Percentiles rank a stretch among this genome's conserved stretches.
Evolutionary conservation across 2,329 filamentous ascomycete species (phyloP).

Genomic region (Zarea fungicola): DNA sequence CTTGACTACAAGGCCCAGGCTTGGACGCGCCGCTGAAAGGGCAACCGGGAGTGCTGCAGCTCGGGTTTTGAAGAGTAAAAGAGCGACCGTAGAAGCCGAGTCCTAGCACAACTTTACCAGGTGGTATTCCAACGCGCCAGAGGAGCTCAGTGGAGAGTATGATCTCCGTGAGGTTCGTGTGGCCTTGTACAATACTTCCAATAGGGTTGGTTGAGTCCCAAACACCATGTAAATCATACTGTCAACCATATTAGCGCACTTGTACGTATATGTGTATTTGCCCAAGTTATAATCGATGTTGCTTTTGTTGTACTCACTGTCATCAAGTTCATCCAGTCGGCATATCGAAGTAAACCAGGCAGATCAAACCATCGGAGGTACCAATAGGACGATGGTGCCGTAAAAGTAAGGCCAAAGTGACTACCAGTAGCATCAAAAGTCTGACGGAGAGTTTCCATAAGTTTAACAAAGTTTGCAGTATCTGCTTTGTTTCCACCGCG

Average conservation of each 20-base stretch:
- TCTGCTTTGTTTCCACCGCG: conserved; percentile 22
- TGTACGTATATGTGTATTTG: too few species aligned
- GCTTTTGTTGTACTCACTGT: too few species aligned
- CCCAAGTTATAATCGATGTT: too few species aligned
- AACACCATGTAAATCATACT: conserved; percentile 29
- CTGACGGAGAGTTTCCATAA: conserved; percentile 19
- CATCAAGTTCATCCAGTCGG: conserved; percentile 42
- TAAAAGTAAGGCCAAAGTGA: conserved; percentile 20
- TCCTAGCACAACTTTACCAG: not conserved
- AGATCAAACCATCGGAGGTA: conserved; percentile 25
- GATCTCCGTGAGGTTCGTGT: conserved; percentile 43
- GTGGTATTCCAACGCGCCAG: not conserved
- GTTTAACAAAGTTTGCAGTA: conserved; percentile 19
- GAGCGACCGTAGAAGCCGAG: not conserved
- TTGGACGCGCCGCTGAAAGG: not conserved
- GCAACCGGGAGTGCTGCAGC: not conserved
- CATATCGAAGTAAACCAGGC: conserved; percentile 15
- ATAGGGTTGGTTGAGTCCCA: conserved; percentile 27
- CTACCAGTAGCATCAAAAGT: conserved; percentile 12
- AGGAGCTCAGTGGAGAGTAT: conserved; percentile 36
- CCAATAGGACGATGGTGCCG: conserved; percentile 24
- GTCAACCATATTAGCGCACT: too few species aligned
- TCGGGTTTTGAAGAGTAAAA: not conserved
- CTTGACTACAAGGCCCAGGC: not conserved
- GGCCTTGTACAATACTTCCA: conserved; percentile 26